Evolutionary conservation across 1,284 basidiomycete genomes (phyloP), one percentile per base, ranked within the genome.

Genomic region (Melampsora larici-populina): DNA sequence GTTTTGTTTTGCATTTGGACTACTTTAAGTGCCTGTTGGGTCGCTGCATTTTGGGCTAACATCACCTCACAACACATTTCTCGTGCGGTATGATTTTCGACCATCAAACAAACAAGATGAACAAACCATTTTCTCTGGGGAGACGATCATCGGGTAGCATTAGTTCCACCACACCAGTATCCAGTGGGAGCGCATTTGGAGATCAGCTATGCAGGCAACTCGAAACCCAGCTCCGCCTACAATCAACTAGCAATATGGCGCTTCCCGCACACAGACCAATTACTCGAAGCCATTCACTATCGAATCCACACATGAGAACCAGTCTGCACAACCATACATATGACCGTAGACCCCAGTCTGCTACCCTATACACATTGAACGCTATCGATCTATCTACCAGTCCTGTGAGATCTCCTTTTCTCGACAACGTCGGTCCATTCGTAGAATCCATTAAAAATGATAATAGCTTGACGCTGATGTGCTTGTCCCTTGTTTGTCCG

Each of bases 141-240:
- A 24, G 55, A 24, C 55, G 55, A 24, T 60, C 55, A 9, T 24
- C 55, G 2, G 55, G 55, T 24, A 60, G 43, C 43, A 46, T 46
- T 17, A 4, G 11, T 15, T 60, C n/a, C 55, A 60, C 21, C 55
- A 60, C 18, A 15, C 55, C 55, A 60, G 55, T 60, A 0, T 60
- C 55, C 29, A 60, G 55, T 18, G 55, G 55, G 21, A 60, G 55
- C 55, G 29, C 55, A 29, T 60, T 60, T 60, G 55, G 55, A n/a
- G 55, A 60, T 17, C 55, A 60, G 18, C 55, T 60, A 60, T 60
- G 24, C 21, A 60, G 29, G 29, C 55, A 60, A 60, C 55, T 60
- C 55, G 55, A 60, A 24, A 24, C 55, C 21, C 55, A 60, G 24
- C 55, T 60, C 1, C 55, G 55, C 29, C 55, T n/a, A 15, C 55